A percentile compares a stretch with the other conserved stretches of the same genome.
Evolutionary conservation across 441 rosid species (phyloP).

Genomic region (Populus tomentosa): DNA sequence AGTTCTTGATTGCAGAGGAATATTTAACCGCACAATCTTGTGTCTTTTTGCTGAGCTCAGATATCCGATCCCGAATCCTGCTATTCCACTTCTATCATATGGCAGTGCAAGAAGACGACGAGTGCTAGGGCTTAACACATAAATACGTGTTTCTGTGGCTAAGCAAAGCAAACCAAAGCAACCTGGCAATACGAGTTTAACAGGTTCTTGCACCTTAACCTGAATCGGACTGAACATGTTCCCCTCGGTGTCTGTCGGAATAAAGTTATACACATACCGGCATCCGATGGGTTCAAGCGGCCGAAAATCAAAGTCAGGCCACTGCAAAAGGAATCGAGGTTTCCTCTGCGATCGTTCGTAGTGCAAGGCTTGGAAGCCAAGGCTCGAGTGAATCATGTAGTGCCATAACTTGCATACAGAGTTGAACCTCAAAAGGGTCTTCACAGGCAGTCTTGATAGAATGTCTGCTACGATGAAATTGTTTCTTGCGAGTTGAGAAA

Average conservation of each 20-base stretch:
- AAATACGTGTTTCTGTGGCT: conserved; percentile 1
- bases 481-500: background rate
- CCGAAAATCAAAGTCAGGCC: background rate
- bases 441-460: background rate
- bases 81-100: background rate
- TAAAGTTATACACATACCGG: background rate
- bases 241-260: background rate
- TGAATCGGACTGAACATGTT: background rate
- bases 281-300: background rate
- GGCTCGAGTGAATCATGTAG: background rate
- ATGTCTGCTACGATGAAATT: background rate
- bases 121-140: conserved; percentile 10
- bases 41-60: background rate
- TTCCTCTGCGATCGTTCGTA: background rate
- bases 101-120: background rate
- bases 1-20: background rate
- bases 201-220: conserved; percentile 1
- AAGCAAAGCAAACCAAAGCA: conserved; percentile 16
- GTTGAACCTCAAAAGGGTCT: background rate
- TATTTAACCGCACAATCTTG: conserved; percentile 5
- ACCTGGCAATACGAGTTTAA: conserved; percentile 11
- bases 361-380: background rate
- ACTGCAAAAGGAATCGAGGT: background rate
- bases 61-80: conserved; percentile 12
- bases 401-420: background rate